These are phyloP conservation scores for Pulveroboletus frians DNA, from an alignment of 768 basidiomycete genomes.

Conservation along the genomic window DNA sequence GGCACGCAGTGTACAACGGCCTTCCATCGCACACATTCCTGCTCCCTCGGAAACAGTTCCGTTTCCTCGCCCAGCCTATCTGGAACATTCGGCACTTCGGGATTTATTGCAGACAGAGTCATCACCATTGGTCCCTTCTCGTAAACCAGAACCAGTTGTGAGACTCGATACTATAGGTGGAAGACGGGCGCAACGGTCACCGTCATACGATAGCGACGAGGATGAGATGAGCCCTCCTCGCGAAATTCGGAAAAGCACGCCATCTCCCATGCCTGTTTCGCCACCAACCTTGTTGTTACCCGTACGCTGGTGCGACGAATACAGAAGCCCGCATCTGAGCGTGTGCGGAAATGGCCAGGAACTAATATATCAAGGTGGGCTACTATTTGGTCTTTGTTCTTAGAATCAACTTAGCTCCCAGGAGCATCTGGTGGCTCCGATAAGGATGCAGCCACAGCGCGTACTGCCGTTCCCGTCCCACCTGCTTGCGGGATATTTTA, in stretches of 20 bases:
- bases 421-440: slow-evolving; percentile 58
- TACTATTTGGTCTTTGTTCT: not conserved
- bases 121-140: slow-evolving; percentile 32
- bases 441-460: slow-evolving; percentile 79
- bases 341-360: slow-evolving; percentile 71
- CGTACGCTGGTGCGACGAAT: slow-evolving; percentile 74
- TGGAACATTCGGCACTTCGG: slow-evolving; percentile 71
- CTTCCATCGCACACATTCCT: slow-evolving; percentile 29
- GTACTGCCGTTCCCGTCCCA: slow-evolving; percentile 74
- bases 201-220: slow-evolving; percentile 60
- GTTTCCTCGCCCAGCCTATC: slow-evolving; percentile 68
- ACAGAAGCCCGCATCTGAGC: slow-evolving; percentile 51
- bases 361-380: slow-evolving; percentile 61
- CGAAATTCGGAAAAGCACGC: slow-evolving; percentile 29
- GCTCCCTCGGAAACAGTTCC: slow-evolving; percentile 29
- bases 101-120: slow-evolving; percentile 58
- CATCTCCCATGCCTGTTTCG: slow-evolving; percentile 16
- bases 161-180: slow-evolving; percentile 18
- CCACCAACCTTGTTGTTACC: slow-evolving; percentile 55
- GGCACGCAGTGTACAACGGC: slow-evolving; percentile 19
- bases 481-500: slow-evolving; percentile 89
- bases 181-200: slow-evolving; percentile 33
- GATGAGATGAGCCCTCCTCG: slow-evolving; percentile 54
- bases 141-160: slow-evolving; percentile 33
- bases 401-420: slow-evolving; percentile 18